Evolutionary conservation across 164 flowering plant genomes (phyloP).

Genomic region (Tetrastigma voinierianum): DNA sequence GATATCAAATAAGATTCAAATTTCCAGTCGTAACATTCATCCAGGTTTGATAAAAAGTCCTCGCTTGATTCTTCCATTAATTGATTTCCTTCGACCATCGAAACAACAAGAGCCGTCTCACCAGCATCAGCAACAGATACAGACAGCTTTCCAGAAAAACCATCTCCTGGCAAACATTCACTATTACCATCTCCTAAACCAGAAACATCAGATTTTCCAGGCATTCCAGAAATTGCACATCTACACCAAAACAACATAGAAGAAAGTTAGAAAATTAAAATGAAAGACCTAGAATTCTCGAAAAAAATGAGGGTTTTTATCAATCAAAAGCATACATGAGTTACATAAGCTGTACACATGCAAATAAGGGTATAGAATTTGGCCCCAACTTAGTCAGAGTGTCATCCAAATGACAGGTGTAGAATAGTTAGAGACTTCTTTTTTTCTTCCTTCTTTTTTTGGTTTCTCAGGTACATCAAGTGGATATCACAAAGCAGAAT

Average conservation of each 20-base stretch:
- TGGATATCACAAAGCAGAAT: too few species aligned
- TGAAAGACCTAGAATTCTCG: neutral
- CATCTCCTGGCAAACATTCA: constrained; percentile 32
- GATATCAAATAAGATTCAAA: constrained; percentile 11
- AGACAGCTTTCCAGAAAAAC: constrained; percentile 56
- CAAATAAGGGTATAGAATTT: neutral
- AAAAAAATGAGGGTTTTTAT: neutral
- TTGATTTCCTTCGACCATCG: constrained; percentile 55
- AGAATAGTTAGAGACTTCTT: neutral
- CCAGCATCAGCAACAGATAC: constrained; percentile 89
- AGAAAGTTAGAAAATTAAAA: constrained; percentile 3
- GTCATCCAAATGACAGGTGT: neutral
- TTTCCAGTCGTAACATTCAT: constrained; percentile 14
- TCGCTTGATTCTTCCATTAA: constrained; percentile 23
- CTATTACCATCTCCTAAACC: constrained; percentile 19
- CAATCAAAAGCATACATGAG: neutral
- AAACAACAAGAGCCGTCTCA: constrained; percentile 91
- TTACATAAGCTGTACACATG: neutral
- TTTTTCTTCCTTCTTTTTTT: too few species aligned
- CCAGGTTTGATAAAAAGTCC: constrained; percentile 19
- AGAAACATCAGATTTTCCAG: constrained; percentile 26
- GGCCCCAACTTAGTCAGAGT: neutral
- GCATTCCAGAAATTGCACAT: constrained; percentile 41
- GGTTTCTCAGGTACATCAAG: too few species aligned
- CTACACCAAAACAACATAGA: constrained; percentile 33